phyloP scores from a whole-genome alignment of 768 basidiomycete genomes.

The Termitomyces titanicus region DNA sequence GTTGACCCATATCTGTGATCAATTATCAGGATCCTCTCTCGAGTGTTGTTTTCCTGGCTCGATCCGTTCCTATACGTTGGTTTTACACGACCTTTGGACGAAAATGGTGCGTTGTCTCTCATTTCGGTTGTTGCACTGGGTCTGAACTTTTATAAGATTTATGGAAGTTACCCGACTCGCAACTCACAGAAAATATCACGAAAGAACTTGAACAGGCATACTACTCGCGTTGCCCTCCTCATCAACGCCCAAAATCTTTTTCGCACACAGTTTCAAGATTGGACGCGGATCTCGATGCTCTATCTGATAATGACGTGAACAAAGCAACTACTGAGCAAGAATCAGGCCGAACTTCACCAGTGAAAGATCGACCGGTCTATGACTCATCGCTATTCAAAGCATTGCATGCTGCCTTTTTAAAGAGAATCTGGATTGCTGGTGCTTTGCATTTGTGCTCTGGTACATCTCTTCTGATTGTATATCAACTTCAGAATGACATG shows the following conservation, averaged over 20 bases:
- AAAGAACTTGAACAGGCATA: slow-evolving; percentile 38
- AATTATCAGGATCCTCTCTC: slow-evolving; percentile 29
- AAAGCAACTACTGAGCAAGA: neutral
- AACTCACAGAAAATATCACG: slow-evolving; percentile 31
- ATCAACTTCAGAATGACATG: slow-evolving; percentile 1
- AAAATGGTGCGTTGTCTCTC: slow-evolving; percentile 34
- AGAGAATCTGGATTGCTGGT: slow-evolving; percentile 44
- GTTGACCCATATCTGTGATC: neutral
- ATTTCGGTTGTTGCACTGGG: neutral
- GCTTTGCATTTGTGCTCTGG: slow-evolving; percentile 43
- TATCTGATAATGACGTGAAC: neutral
- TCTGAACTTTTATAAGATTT: slow-evolving; percentile 31
- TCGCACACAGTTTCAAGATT: neutral
- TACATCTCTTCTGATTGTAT: slow-evolving; percentile 14
- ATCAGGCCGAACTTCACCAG: neutral
- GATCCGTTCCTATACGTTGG: slow-evolving; percentile 44
- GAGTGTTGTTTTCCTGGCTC: slow-evolving; percentile 44
- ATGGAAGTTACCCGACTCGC: slow-evolving; percentile 36
- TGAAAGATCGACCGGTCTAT: slow-evolving; percentile 17
- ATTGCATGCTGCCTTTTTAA: slow-evolving; percentile 42
- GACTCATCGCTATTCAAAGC: slow-evolving; percentile 51
- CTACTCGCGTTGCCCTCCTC: slow-evolving; percentile 39
- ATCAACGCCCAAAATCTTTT: slow-evolving; percentile 27
- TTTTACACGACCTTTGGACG: slow-evolving; percentile 45
- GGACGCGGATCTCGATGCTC: neutral